Conservation (phyloP, 2,329 filamentous ascomycete genomes). For the Cordyceps fumosorosea region DNA sequence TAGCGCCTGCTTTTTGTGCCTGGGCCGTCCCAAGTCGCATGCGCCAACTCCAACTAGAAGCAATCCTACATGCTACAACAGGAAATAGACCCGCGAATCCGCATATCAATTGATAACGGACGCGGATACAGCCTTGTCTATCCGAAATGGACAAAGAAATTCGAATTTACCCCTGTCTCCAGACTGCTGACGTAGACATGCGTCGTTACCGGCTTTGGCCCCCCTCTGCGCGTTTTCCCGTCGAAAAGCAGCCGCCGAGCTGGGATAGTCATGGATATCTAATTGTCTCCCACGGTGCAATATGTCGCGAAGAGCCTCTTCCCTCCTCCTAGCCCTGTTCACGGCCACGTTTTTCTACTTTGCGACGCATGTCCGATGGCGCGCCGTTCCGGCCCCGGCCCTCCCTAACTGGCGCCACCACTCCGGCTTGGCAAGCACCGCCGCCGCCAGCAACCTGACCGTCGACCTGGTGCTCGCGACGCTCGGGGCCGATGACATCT, state of each 20-base stretch:
- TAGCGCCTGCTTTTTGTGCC: too few relatives aligned
- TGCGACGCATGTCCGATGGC: not conserved
- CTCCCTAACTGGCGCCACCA: constrained; percentile 1
- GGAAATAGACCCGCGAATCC: too few relatives aligned
- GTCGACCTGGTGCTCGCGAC: constrained; percentile 26
- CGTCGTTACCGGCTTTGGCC: not conserved
- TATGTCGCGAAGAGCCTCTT: not conserved
- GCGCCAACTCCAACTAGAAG: too few relatives aligned
- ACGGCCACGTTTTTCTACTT: not conserved
- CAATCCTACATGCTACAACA: too few relatives aligned
- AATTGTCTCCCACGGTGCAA: not conserved
- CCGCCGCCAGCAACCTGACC: constrained; percentile 15
- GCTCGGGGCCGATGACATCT: constrained; percentile 22
- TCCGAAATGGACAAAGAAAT: not conserved
- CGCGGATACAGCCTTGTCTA: not conserved
- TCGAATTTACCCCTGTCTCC: not conserved
- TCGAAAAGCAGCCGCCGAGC: not conserved
- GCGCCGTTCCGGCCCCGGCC: not conserved
- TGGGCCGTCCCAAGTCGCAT: too few relatives aligned
- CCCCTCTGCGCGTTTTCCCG: not conserved
- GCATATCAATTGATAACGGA: too few relatives aligned
- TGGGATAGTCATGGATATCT: not conserved
- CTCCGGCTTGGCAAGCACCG: not conserved
- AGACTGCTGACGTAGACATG: not conserved
- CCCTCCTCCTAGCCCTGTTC: not conserved